Evolutionary conservation across 164 flowering plant species (phyloP).

Genomic region (Stephania yunnanensis): DNA sequence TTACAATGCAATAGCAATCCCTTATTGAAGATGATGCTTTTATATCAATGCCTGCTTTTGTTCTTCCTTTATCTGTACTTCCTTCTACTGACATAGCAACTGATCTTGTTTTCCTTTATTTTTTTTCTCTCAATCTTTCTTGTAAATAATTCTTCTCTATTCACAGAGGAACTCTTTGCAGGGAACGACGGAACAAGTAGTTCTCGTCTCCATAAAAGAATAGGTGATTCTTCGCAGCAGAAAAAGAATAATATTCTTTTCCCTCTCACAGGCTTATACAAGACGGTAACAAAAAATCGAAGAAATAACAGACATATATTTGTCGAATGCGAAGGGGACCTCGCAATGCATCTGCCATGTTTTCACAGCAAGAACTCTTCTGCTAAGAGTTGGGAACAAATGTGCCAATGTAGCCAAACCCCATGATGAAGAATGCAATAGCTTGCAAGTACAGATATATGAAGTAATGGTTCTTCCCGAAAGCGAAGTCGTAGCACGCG

Average conservation of each 20-base stretch:
- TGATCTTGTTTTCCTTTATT: not conserved
- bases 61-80: conserved; percentile 5
- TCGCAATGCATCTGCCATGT: not conserved
- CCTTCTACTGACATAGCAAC: conserved; percentile 6
- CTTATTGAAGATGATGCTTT: conserved; percentile 3
- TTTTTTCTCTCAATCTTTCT: not conserved
- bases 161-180: conserved; percentile 13
- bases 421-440: conserved; percentile 52
- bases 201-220: conserved; percentile 18
- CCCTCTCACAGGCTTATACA: conserved; percentile 11
- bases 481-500: conserved; percentile 67
- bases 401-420: conserved; percentile 80
- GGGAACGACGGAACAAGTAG: not conserved
- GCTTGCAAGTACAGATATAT: conserved; percentile 75
- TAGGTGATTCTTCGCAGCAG: conserved; percentile 14
- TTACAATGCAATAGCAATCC: conserved; percentile 14
- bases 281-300: conserved; percentile 7
- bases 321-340: conserved; percentile 9
- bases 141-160: conserved; percentile 10
- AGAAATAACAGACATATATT: conserved; percentile 8
- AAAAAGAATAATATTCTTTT: not conserved
- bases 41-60: conserved; percentile 4
- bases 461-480: conserved; percentile 74
- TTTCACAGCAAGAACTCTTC: not conserved
- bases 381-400: conserved; percentile 43